Conservation (phyloP, 2,329 filamentous ascomycete genomes). For the Karstenula rhodostoma region DNA sequence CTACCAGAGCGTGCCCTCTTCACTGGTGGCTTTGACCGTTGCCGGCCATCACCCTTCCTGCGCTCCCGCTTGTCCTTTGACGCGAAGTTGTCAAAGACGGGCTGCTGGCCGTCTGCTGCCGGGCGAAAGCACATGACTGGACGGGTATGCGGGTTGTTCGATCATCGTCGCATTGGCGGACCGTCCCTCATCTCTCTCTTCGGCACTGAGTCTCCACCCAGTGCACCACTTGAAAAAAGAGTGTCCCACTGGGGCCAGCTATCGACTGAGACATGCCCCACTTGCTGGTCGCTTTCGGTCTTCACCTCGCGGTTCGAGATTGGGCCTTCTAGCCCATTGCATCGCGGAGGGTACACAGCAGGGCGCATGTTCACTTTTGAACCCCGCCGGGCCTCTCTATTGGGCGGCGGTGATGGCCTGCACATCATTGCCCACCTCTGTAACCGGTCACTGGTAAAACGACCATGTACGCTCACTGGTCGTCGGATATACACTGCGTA, state of each 20-base stretch:
- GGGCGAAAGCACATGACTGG: constrained; percentile 26
- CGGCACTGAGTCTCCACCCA: constrained; percentile 6
- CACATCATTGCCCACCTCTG: constrained; percentile 11
- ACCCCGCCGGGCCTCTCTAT: constrained; percentile 16
- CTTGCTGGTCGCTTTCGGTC: constrained; percentile 8
- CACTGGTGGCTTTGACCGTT: constrained; percentile 13
- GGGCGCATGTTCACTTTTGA: constrained; percentile 15
- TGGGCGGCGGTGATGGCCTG: constrained; percentile 16
- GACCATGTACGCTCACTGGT: constrained; percentile 3
- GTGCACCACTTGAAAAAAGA: background rate
- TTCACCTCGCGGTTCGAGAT: constrained; percentile 7
- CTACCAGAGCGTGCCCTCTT: constrained; percentile 5
- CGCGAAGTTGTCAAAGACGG: background rate
- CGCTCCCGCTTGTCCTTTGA: constrained; percentile 6
- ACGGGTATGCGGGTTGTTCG: constrained; percentile 17
- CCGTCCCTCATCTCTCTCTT: constrained; percentile 23
- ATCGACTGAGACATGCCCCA: constrained; percentile 26
- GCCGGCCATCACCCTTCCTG: background rate
- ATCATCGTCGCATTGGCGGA: constrained; percentile 24
- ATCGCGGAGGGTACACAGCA: constrained; percentile 14
- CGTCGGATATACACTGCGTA: constrained; percentile 4
- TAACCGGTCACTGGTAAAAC: constrained; percentile 5
- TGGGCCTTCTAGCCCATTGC: constrained; percentile 12
- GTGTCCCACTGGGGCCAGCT: background rate
- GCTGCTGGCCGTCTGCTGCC: constrained; percentile 2